A percentile compares a stretch with the other conserved stretches of the same genome.
Conservation (phyloP, 139 green algal species). For the Tetradesmus obliquus region DNA sequence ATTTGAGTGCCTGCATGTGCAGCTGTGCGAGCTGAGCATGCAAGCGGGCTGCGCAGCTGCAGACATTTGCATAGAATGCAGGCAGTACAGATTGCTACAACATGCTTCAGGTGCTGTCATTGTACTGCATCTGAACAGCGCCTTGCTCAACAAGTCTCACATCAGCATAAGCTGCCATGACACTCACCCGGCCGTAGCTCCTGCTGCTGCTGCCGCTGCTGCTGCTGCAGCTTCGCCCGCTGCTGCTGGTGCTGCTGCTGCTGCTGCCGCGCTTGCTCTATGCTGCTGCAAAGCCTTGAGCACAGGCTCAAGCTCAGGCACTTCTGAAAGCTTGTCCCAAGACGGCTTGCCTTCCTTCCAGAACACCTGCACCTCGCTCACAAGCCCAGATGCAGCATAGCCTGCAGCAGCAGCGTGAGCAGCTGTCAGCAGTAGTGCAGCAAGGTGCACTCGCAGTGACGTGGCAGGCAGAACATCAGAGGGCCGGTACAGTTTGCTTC, state of each 20-base stretch:
- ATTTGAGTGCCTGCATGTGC: too few species aligned
- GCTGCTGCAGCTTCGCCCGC: neutral
- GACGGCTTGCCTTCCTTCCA: slow-evolving; percentile 52
- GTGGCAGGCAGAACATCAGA: neutral
- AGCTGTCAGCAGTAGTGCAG: neutral
- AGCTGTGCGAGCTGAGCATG: too few species aligned
- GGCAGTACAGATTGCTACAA: neutral
- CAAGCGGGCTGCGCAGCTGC: too few species aligned
- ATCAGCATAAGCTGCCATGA: neutral
- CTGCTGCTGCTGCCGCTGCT: neutral
- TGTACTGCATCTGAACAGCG: neutral
- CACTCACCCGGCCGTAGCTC: neutral
- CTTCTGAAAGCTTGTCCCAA: slow-evolving; percentile 47
- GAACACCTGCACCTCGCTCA: slow-evolving; percentile 34
- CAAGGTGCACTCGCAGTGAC: neutral
- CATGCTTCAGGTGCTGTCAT: neutral
- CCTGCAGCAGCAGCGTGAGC: slow-evolving; percentile 23
- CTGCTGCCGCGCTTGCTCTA: slow-evolving; percentile 13
- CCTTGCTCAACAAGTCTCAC: neutral
- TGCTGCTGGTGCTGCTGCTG: neutral
- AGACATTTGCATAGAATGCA: too few species aligned
- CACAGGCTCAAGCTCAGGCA: slow-evolving; percentile 47
- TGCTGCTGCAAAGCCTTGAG: slow-evolving; percentile 3
- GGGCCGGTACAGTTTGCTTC: neutral
- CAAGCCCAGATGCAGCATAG: slow-evolving; percentile 36